A percentile compares a stretch with the other conserved stretches of the same genome.
Evolutionary conservation across 208 protist species (phyloP).

Genomic region (Trypanosoma vivax): DNA sequence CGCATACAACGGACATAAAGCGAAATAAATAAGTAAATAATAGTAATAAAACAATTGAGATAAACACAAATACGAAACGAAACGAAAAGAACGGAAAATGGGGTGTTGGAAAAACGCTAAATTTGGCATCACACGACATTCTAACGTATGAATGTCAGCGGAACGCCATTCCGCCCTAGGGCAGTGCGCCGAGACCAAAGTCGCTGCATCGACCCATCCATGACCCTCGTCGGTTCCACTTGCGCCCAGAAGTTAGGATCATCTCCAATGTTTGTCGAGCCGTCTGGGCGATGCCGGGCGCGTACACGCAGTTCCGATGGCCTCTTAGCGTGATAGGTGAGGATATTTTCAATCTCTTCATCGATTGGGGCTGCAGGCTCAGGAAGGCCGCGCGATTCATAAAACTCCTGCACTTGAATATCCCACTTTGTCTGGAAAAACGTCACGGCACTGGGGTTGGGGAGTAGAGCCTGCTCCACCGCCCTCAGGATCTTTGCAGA

Average conservation of each 20-base stretch:
- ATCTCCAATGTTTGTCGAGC: slow-evolving; percentile 77
- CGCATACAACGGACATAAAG: too few species aligned
- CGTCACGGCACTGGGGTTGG: slow-evolving; percentile 59
- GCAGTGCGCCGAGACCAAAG: slow-evolving; percentile 77
- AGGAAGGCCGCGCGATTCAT: slow-evolving; percentile 53
- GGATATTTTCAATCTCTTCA: slow-evolving; percentile 67
- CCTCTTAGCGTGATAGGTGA: slow-evolving; percentile 66
- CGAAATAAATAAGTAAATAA: too few species aligned
- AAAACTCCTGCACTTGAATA: slow-evolving; percentile 91
- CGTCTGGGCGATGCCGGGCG: slow-evolving; percentile 77
- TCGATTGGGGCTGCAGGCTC: slow-evolving; percentile 76
- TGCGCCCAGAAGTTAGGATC: slow-evolving; percentile 77
- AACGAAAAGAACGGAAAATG: not conserved
- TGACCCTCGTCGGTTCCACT: slow-evolving; percentile 37
- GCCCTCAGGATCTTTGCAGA: slow-evolving; percentile 31
- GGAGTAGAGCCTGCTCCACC: slow-evolving; percentile 44
- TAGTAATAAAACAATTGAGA: too few species aligned
- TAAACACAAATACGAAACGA: slow-evolving; percentile 3
- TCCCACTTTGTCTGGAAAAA: slow-evolving; percentile 91
- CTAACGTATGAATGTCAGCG: slow-evolving; percentile 49
- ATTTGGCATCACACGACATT: not conserved
- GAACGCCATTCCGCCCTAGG: slow-evolving; percentile 58
- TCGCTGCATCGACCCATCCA: slow-evolving; percentile 64
- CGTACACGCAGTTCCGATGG: slow-evolving; percentile 68
- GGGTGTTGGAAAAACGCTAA: not conserved